Evolutionary conservation across 805 yeast species (phyloP).

Genomic region (Maudiozyma saulgeensis): DNA sequence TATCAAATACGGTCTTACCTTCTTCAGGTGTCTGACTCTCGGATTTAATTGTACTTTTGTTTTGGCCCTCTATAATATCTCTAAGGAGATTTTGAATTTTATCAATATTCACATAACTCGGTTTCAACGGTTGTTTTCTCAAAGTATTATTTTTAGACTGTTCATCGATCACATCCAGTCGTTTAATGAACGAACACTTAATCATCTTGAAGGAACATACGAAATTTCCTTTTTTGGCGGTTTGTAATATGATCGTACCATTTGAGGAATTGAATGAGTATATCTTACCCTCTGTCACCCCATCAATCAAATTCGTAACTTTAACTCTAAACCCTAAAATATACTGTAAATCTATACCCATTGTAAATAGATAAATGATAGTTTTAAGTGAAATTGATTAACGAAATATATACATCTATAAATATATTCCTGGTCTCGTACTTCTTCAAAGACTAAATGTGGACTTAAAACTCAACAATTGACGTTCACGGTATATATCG

Average conservation of each 20-base stretch:
- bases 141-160: constrained; percentile 13
- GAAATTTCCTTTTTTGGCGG: constrained; percentile 14
- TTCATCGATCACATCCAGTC: constrained; percentile 38
- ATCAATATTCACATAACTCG: constrained; percentile 23
- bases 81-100: constrained; percentile 15
- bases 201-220: constrained; percentile 38
- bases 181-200: constrained; percentile 49
- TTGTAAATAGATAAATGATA: constrained; percentile 1
- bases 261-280: constrained; percentile 48
- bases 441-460: too few relatives aligned
- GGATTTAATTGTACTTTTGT: not conserved
- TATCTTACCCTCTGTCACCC: constrained; percentile 49
- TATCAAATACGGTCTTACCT: constrained; percentile 38
- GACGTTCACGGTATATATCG: too few relatives aligned
- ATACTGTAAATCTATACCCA: constrained; percentile 24
- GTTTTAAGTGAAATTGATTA: too few relatives aligned
- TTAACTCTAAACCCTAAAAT: constrained; percentile 39
- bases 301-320: constrained; percentile 51
- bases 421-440: too few relatives aligned
- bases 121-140: constrained; percentile 1
- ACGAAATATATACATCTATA: too few relatives aligned
- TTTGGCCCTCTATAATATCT: not conserved
- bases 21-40: constrained; percentile 26
- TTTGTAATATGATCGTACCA: constrained; percentile 27
- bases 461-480: too few relatives aligned